Conservation (phyloP, 805 yeast genomes). For the Candida montana region DNA sequence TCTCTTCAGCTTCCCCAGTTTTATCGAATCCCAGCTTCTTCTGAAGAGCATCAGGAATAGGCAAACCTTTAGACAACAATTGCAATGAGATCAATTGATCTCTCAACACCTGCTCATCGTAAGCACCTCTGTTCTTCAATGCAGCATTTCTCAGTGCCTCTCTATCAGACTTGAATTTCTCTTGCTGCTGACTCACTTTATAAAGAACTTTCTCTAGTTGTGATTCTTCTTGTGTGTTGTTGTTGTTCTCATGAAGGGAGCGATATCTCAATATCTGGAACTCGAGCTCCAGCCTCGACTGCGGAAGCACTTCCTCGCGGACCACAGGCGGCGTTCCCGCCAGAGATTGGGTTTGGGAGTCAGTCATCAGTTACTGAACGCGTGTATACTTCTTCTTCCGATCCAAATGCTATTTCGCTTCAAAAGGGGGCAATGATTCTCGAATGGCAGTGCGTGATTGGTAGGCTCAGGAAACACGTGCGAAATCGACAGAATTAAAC, state of each 20-base stretch:
- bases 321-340: not conserved
- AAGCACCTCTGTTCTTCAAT: slow-evolving; percentile 20
- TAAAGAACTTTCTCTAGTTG: slow-evolving; percentile 39
- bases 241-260: slow-evolving; percentile 9
- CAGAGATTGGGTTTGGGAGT: not conserved
- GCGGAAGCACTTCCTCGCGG: slow-evolving; percentile 6
- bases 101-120: slow-evolving; percentile 43
- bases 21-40: slow-evolving; percentile 26
- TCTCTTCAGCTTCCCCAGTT: not conserved
- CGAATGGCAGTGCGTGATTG: too few relatives aligned
- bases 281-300: slow-evolving; percentile 15
- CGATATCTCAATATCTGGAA: slow-evolving; percentile 17
- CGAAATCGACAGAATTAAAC: too few relatives aligned
- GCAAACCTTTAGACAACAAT: slow-evolving; percentile 57
- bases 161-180: slow-evolving; percentile 27
- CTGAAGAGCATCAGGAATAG: slow-evolving; percentile 52
- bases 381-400: too few relatives aligned
- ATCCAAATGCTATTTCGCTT: too few relatives aligned
- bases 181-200: slow-evolving; percentile 37
- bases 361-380: not conserved
- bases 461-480: too few relatives aligned
- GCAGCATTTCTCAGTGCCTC: slow-evolving; percentile 25
- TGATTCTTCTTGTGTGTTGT: slow-evolving; percentile 30
- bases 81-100: slow-evolving; percentile 63
- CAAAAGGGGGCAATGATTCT: too few relatives aligned